Conservation (phyloP, 75 land plant genomes). For the Pseudotsuga menziesii region DNA sequence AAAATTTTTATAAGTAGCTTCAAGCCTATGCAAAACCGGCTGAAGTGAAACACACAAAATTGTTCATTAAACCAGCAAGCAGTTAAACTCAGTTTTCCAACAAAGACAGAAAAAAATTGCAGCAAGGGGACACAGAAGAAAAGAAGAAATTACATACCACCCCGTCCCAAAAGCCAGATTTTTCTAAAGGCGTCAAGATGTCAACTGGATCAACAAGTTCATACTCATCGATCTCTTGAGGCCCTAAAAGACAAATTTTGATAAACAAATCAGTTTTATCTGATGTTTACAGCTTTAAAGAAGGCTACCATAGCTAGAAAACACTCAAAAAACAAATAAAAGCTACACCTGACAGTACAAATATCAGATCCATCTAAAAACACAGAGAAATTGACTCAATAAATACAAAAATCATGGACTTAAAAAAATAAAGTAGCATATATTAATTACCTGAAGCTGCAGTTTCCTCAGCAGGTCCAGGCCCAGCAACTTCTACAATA, state of each 20-base stretch:
- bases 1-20: no score
- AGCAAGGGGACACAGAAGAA: not conserved
- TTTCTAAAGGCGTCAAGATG: conserved; percentile 85
- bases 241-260: conserved; percentile 32
- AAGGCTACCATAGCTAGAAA: no score
- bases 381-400: not conserved
- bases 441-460: conserved; percentile 55
- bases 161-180: conserved; percentile 98
- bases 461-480: conserved; percentile 60
- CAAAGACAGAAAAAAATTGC: no score
- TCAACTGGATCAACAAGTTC: conserved; percentile 99
- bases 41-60: no score
- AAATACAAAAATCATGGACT: not conserved
- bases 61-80: no score
- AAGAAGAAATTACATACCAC: conserved; percentile 49
- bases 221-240: conserved; percentile 91
- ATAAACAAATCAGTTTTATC: not conserved
- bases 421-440: not conserved
- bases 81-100: no score
- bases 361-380: not conserved
- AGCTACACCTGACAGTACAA: no score
- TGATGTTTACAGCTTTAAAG: no score
- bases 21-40: no score
- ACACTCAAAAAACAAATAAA: no score
- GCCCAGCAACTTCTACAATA: conserved; percentile 39